Conservation (phyloP, 2,329 filamentous ascomycete species). For the Parascedosporium putredinis region DNA sequence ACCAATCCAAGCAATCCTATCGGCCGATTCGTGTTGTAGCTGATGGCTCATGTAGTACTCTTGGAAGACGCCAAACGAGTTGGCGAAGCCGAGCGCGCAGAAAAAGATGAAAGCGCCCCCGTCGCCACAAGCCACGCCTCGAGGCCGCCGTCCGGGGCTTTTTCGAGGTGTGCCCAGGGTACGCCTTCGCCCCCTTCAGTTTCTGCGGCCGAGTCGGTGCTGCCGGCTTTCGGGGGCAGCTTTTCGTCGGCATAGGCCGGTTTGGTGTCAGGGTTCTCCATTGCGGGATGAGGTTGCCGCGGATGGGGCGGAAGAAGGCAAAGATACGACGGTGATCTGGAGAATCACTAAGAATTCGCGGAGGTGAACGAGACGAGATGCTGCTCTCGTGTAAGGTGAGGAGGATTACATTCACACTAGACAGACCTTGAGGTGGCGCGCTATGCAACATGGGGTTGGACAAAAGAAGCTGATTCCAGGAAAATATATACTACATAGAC, state of each 20-base stretch:
- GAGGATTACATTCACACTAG: too few species aligned
- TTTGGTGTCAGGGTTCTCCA: background rate
- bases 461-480: too few species aligned
- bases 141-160: conserved; percentile 22
- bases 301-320: too few species aligned
- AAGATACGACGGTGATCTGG: too few species aligned
- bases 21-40: conserved; percentile 19
- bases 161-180: background rate
- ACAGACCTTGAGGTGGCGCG: too few species aligned
- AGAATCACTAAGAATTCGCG: too few species aligned
- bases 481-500: too few species aligned
- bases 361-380: too few species aligned
- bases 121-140: conserved; percentile 30
- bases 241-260: background rate
- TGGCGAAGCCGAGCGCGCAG: conserved; percentile 28
- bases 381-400: too few species aligned
- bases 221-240: background rate
- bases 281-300: too few species aligned
- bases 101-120: conserved; percentile 27
- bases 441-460: too few species aligned
- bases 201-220: background rate
- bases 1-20: conserved; percentile 32
- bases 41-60: conserved; percentile 30
- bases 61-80: conserved; percentile 34
- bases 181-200: background rate